A percentile compares a stretch with the other conserved stretches of the same genome.
Evolutionary conservation across 495 filamentous ascomycete genomes (phyloP).

Genomic region (Bacidia gigantensis): DNA sequence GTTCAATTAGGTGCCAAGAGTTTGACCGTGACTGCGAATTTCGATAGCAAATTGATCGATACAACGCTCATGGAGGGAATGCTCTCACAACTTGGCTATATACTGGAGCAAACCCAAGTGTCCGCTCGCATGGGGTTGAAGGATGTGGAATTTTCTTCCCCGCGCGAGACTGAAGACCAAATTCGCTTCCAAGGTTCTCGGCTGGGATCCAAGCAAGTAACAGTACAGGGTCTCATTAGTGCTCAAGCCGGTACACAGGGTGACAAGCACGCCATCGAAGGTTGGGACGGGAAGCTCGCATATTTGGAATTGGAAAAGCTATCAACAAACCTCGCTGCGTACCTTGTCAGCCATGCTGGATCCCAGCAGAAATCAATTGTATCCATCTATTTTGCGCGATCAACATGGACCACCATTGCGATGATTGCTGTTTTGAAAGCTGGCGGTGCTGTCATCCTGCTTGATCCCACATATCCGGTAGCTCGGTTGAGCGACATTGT

Average conservation of each 20-base stretch:
- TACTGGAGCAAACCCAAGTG: background rate
- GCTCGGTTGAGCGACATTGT: slow-evolving; percentile 21
- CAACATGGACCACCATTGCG: slow-evolving; percentile 25
- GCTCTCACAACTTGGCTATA: background rate
- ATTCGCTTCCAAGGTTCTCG: slow-evolving; percentile 25
- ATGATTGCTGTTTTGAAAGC: slow-evolving; percentile 32
- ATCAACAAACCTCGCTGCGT: slow-evolving; percentile 24
- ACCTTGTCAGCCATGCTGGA: slow-evolving; percentile 27
- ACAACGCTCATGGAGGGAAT: background rate
- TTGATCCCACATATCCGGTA: slow-evolving; percentile 20
- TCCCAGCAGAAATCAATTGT: slow-evolving; percentile 33
- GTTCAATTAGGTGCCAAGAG: no score
- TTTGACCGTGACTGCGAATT: background rate
- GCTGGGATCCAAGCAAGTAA: slow-evolving; percentile 23
- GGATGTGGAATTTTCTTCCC: background rate
- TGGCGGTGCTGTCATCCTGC: slow-evolving; percentile 29
- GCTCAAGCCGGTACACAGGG: slow-evolving; percentile 21
- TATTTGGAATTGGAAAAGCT: slow-evolving; percentile 31
- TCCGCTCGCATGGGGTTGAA: background rate
- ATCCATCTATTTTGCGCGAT: slow-evolving; percentile 35
- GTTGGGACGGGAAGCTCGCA: slow-evolving; percentile 37
- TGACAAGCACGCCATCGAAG: slow-evolving; percentile 28
- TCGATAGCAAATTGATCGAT: background rate
- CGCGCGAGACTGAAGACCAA: slow-evolving; percentile 18
- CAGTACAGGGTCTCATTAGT: slow-evolving; percentile 36